Conservation (phyloP, 1,139 yeast genomes). For the Debaryomycetaceae sp. region DNA sequence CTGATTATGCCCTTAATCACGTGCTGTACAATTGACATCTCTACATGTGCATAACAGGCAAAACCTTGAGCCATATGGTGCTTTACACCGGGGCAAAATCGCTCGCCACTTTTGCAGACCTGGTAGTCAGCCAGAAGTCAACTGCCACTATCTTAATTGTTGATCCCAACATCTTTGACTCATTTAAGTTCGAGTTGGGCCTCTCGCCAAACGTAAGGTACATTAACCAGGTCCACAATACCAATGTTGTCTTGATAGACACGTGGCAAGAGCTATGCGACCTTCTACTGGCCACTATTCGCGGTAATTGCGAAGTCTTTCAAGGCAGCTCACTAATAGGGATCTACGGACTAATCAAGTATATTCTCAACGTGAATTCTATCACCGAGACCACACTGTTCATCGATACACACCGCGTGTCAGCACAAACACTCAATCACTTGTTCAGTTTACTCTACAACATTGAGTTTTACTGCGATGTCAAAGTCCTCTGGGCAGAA, state of each 20-base stretch:
- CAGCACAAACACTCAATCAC: slow-evolving; percentile 9
- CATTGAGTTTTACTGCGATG: slow-evolving; percentile 7
- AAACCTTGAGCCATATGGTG: too few species aligned
- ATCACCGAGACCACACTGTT: slow-evolving; percentile 4
- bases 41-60: too few species aligned
- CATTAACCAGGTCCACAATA: slow-evolving; percentile 6
- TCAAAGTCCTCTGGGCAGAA: slow-evolving; percentile 6
- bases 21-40: too few species aligned
- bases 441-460: slow-evolving; percentile 10
- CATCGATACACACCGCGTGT: slow-evolving; percentile 5
- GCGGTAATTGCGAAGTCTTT: background rate
- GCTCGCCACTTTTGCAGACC: slow-evolving; percentile 4
- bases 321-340: slow-evolving; percentile 7
- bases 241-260: slow-evolving; percentile 10
- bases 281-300: slow-evolving; percentile 4
- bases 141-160: slow-evolving; percentile 10
- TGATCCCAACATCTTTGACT: slow-evolving; percentile 9
- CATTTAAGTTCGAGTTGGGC: background rate
- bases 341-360: slow-evolving; percentile 12
- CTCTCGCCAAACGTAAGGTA: background rate
- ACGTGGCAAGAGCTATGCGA: slow-evolving; percentile 9
- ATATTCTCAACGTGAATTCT: slow-evolving; percentile 6
- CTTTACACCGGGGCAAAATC: too few species aligned
- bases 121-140: background rate
- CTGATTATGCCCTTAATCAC: too few species aligned